phyloP scores from a whole-genome alignment of 495 filamentous ascomycete species.

The Astrocystis sublimbata region DNA sequence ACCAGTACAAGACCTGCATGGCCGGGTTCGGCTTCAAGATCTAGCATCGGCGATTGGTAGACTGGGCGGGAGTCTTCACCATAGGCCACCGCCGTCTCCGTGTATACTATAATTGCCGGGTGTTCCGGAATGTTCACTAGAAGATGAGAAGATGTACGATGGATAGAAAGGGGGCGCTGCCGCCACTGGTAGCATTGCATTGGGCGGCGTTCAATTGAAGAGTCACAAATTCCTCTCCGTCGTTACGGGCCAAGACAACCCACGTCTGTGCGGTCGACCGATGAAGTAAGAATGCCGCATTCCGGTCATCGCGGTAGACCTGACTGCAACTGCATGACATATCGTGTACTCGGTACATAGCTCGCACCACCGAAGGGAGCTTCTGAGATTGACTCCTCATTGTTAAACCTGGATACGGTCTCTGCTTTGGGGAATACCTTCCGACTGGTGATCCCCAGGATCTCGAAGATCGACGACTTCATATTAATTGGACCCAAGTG shows the following conservation, averaged over 20 bases:
- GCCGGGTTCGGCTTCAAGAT: slow-evolving; percentile 87
- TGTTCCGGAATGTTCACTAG: neutral
- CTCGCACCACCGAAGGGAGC: neutral
- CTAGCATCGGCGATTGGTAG: slow-evolving; percentile 28
- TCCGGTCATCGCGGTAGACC: neutral
- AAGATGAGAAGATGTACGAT: slow-evolving; percentile 9
- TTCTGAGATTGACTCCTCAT: neutral
- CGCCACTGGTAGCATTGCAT: slow-evolving; percentile 18
- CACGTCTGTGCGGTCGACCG: neutral
- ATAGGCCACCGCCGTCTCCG: neutral
- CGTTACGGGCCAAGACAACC: neutral
- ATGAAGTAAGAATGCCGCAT: neutral
- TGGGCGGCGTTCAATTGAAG: slow-evolving; percentile 19
- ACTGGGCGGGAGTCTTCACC: neutral
- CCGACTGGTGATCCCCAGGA: neutral
- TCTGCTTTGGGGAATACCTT: neutral
- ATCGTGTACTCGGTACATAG: neutral
- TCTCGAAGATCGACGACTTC: neutral
- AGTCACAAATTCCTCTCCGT: slow-evolving; percentile 2
- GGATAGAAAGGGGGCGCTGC: slow-evolving; percentile 19
- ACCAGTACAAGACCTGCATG: slow-evolving; percentile 91
- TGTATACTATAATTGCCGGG: slow-evolving; percentile 9
- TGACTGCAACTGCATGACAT: neutral
- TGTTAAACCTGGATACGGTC: neutral
- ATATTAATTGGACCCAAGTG: neutral